Evolutionary conservation across 2,329 filamentous ascomycete species (phyloP), one percentile per base, ranked within the genome.

Genomic region (Neonectria coccinea): DNA sequence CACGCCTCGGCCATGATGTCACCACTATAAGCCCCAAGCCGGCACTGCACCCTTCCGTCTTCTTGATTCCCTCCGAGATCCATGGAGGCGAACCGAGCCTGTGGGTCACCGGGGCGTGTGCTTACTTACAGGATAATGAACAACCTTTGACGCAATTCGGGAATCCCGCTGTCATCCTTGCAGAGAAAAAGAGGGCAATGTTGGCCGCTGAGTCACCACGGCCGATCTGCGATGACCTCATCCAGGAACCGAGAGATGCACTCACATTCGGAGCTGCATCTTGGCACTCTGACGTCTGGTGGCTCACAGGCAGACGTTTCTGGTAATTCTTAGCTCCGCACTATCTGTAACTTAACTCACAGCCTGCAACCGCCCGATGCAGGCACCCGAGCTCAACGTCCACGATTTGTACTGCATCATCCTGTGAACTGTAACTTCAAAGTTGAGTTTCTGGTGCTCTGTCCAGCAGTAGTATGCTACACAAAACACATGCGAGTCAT

Each of bases 21-120:
- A 51, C 29, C n/a, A 51, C 48, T 51, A 36, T n/a, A 12, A 11
- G 10, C 9, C 29, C 29, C n/a, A 22, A n/a, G 29, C 47, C 47
- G 47, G 36, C 16, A 39, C 42, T 45, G 20, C 42, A 22, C 12
- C 20, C 11, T 29, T 29, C 16, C 25, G 47, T 9, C 25, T 8
- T 50, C 27, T 18, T 50, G 25, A 14, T 33, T 18, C 20, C n/a
- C 27, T 20, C 29, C 27, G 48, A 51, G 48, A 51, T 51, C n/a
- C 48, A 33, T n/a, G n/a, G 48, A 51, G 48, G 48, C 48, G 29
- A 51, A 51, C 48, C 48, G 29, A 4, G 48, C n/a, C 29, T 20
- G 29, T 51, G 48, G 48, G 29, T 51, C 48, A 2, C 3, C 14
- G 45, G 36, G 48, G 48, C 10, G 48, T 51, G 47, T 18, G n/a